Percentiles rank a stretch among this genome's conserved stretches.
Conservation (phyloP, 805 yeast species). For the Ogataea nonfermentans region DNA sequence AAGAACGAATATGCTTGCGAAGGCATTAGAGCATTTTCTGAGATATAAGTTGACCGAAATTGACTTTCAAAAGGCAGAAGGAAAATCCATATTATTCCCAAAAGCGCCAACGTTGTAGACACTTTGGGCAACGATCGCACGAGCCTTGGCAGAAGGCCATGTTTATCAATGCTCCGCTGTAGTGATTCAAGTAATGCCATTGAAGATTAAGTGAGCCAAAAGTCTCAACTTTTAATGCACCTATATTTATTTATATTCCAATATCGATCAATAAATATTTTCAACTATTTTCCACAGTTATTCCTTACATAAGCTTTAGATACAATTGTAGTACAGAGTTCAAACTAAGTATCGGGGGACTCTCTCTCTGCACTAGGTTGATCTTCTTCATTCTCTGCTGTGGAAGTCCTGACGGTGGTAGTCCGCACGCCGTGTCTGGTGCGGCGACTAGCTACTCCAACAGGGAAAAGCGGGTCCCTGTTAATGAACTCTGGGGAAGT, state of each 20-base stretch:
- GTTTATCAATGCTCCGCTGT: constrained; percentile 41
- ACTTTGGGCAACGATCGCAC: constrained; percentile 42
- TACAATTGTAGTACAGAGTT: constrained; percentile 1
- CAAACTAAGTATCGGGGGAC: neutral
- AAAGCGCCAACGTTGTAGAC: constrained; percentile 40
- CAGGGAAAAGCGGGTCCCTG: constrained; percentile 37
- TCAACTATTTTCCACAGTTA: too few species aligned
- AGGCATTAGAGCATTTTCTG: constrained; percentile 96
- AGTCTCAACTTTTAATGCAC: neutral
- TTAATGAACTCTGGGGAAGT: constrained; percentile 17
- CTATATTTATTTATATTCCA: neutral
- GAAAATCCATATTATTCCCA: constrained; percentile 58
- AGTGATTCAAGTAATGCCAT: constrained; percentile 50
- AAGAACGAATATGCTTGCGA: constrained; percentile 91
- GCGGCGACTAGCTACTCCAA: constrained; percentile 49
- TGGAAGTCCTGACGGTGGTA: constrained; percentile 5
- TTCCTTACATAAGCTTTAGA: neutral
- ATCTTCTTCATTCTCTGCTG: constrained; percentile 4
- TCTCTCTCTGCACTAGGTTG: constrained; percentile 3
- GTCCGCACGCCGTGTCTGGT: constrained; percentile 46
- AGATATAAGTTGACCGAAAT: constrained; percentile 77
- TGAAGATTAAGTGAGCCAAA: neutral
- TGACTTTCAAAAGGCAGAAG: constrained; percentile 79
- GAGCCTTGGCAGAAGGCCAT: constrained; percentile 47
- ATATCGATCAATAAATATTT: too few species aligned